Evolutionary conservation across 2,329 filamentous ascomycete genomes (phyloP).

Genomic region (Lachnellula cervina): DNA sequence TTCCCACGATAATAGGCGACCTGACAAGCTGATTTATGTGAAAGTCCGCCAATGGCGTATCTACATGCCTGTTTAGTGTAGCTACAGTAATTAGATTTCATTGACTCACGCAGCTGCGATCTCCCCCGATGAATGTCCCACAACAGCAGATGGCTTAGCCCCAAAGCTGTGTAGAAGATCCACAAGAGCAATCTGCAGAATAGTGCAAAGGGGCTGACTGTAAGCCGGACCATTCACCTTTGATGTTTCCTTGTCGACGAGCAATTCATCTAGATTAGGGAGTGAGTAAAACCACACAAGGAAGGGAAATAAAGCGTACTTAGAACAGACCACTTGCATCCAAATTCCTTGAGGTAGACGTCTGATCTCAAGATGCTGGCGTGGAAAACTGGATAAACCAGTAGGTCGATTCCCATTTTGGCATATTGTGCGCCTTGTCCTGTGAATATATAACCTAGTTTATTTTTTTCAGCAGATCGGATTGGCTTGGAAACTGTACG

Average conservation of each 20-base stretch:
- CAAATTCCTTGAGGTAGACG: background rate
- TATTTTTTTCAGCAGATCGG: background rate
- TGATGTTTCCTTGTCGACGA: background rate
- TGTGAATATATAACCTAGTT: conserved; percentile 6
- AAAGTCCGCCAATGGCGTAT: conserved; percentile 6
- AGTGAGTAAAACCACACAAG: too few relatives aligned
- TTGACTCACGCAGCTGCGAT: conserved; percentile 34
- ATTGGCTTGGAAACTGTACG: background rate
- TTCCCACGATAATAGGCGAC: background rate
- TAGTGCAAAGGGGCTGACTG: conserved; percentile 38
- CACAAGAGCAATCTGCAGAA: conserved; percentile 41
- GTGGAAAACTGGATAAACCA: background rate
- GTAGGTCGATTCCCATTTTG: conserved; percentile 11
- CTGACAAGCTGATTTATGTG: background rate
- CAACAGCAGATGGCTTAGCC: conserved; percentile 16
- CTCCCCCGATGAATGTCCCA: conserved; percentile 29
- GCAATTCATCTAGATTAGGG: too few relatives aligned
- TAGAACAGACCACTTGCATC: background rate
- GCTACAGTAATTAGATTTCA: too few relatives aligned
- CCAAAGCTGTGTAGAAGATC: conserved; percentile 14
- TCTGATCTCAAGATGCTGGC: background rate
- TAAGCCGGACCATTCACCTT: background rate
- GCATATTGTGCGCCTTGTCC: conserved; percentile 16
- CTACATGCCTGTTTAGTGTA: too few relatives aligned
- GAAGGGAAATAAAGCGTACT: too few relatives aligned